Evolutionary conservation across 2,329 filamentous ascomycete genomes (phyloP).

Genomic region (Fusarium oxysporum): DNA sequence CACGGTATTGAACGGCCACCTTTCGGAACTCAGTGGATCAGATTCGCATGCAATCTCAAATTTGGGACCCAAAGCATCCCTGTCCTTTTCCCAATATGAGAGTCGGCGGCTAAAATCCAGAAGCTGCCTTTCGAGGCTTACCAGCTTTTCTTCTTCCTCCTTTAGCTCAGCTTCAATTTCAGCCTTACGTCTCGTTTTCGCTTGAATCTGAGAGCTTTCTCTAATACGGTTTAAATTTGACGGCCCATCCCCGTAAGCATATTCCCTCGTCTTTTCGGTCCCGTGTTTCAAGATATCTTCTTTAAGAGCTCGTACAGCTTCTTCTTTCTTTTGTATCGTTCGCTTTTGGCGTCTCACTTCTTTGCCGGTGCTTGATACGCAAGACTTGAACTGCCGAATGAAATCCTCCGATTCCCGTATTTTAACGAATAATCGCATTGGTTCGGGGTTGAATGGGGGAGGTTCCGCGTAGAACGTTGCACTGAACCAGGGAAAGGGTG

Average conservation of each 20-base stretch:
- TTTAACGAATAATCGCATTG: not conserved
- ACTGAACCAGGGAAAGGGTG: fast-evolving
- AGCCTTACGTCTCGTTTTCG: no score
- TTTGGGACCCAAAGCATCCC: no score
- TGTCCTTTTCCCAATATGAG: not conserved
- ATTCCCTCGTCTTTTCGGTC: not conserved
- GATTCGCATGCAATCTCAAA: fast-evolving
- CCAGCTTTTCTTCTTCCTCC: not conserved
- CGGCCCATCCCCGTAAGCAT: not conserved
- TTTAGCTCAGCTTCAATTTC: not conserved
- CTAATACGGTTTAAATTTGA: not conserved
- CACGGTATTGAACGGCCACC: no score
- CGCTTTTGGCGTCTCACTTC: no score
- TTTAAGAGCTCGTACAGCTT: not conserved
- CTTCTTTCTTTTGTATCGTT: not conserved
- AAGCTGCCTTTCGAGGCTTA: not conserved
- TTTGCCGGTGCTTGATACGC: fast-evolving
- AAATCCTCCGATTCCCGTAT: not conserved
- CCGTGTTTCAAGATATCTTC: not conserved
- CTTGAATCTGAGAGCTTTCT: not conserved
- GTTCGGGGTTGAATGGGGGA: no score
- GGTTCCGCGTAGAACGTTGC: not conserved
- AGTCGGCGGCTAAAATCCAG: not conserved
- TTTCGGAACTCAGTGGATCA: fast-evolving
- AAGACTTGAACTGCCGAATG: not conserved